phyloP scores from a whole-genome alignment of 352 stramenopile species.

The Phytophthora pini region DNA sequence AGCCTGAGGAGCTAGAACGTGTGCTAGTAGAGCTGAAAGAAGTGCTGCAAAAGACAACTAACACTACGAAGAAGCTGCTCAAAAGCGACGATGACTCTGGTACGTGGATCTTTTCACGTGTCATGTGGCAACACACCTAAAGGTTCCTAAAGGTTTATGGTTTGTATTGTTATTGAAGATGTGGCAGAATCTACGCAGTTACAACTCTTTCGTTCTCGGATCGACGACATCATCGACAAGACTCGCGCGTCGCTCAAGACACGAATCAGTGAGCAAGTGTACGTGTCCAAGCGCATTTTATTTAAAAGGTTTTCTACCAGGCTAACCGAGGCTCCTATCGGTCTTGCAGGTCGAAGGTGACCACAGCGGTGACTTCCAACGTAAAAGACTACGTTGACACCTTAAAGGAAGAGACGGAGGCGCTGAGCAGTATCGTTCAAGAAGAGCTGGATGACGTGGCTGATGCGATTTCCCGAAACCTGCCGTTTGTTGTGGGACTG shows the following conservation, averaged over 20 bases:
- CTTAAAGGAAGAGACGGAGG: constrained; percentile 65
- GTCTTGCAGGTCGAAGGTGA: constrained; percentile 55
- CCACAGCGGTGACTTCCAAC: constrained; percentile 56
- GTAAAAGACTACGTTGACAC: constrained; percentile 62
- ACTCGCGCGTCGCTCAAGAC: constrained; percentile 51
- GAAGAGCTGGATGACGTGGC: constrained; percentile 53
- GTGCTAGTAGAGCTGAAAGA: constrained; percentile 60
- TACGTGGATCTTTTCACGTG: constrained; percentile 12
- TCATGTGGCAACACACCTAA: neutral
- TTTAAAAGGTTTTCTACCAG: neutral
- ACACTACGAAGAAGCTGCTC: constrained; percentile 17
- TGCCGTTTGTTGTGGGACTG: constrained; percentile 29
- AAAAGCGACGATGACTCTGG: constrained; percentile 16
- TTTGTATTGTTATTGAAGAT: constrained; percentile 7
- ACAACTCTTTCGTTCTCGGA: constrained; percentile 48
- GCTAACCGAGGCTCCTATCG: neutral
- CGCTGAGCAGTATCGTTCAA: constrained; percentile 49
- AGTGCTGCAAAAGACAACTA: constrained; percentile 43
- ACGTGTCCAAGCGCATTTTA: constrained; percentile 11
- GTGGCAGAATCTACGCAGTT: constrained; percentile 34
- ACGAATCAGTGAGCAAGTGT: constrained; percentile 67
- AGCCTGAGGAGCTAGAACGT: constrained; percentile 64
- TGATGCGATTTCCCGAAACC: constrained; percentile 32
- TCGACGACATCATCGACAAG: constrained; percentile 60
- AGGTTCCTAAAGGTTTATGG: neutral